These are phyloP conservation scores for Boletus albobrunnescens DNA, from an alignment of 1,284 basidiomycete species.

Conservation along the genomic window DNA sequence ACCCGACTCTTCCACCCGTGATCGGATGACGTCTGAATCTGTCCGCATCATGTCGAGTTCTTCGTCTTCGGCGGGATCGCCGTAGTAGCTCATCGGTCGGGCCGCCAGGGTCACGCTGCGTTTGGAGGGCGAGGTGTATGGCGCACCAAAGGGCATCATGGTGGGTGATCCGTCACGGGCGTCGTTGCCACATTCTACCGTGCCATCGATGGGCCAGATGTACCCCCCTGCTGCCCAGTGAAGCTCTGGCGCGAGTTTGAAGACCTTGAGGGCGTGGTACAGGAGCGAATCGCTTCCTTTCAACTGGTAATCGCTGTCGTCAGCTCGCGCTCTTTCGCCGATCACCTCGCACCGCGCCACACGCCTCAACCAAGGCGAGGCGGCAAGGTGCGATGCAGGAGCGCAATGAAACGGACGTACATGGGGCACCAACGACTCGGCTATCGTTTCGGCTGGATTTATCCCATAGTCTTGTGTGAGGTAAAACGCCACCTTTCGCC, in stretches of 20 bases:
- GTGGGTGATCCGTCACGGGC: slow-evolving; percentile 35
- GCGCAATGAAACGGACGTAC: slow-evolving; percentile 42
- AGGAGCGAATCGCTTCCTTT: slow-evolving; percentile 72
- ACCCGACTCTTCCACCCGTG: slow-evolving; percentile 62
- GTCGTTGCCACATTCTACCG: slow-evolving; percentile 58
- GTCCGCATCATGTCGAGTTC: slow-evolving; percentile 26
- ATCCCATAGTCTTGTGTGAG: slow-evolving; percentile 66
- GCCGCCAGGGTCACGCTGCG: slow-evolving; percentile 22
- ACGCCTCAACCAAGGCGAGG: slow-evolving; percentile 8
- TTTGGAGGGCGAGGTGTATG: slow-evolving; percentile 33
- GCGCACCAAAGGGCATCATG: slow-evolving; percentile 30
- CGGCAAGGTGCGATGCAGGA: slow-evolving; percentile 4
- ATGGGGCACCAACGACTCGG: slow-evolving; percentile 64
- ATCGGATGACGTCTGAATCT: slow-evolving; percentile 45
- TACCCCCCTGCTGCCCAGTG: slow-evolving; percentile 78
- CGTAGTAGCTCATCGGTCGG: slow-evolving; percentile 44
- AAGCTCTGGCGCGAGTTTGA: slow-evolving; percentile 67
- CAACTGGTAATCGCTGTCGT: slow-evolving; percentile 42
- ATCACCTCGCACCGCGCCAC: slow-evolving; percentile 6
- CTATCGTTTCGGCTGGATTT: slow-evolving; percentile 66
- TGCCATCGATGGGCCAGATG: slow-evolving; percentile 70
- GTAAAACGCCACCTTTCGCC: slow-evolving; percentile 68
- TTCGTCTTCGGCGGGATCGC: slow-evolving; percentile 40
- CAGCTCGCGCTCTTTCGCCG: slow-evolving; percentile 16
- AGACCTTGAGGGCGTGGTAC: slow-evolving; percentile 71